Evolutionary conservation across 768 basidiomycete species (phyloP).

Genomic region (Rhodotorula taiwanensis): DNA sequence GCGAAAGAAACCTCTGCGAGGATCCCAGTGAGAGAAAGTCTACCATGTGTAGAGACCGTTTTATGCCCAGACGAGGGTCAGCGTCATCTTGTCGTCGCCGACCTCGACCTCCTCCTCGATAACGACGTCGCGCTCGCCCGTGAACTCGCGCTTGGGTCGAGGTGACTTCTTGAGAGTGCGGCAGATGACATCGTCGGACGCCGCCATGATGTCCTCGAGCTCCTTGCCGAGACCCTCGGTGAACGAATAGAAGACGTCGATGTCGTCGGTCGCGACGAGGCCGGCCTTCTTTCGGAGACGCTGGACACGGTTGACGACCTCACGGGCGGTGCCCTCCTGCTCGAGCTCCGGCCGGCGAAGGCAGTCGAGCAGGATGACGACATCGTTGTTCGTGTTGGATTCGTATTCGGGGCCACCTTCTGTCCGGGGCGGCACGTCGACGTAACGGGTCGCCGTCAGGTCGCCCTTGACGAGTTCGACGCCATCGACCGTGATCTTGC

Average conservation of each 20-base stretch:
- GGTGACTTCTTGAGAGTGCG: constrained; percentile 39
- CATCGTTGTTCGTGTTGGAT: constrained; percentile 74
- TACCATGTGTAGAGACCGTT: not conserved
- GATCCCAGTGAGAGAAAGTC: too few species aligned
- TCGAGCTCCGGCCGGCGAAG: constrained; percentile 78
- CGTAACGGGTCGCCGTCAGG: constrained; percentile 79
- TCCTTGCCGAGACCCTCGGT: constrained; percentile 66
- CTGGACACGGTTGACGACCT: constrained; percentile 87
- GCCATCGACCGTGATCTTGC: constrained; percentile 76
- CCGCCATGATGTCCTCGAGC: constrained; percentile 57
- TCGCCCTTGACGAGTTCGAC: constrained; percentile 87
- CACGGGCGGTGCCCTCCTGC: constrained; percentile 79
- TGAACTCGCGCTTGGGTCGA: constrained; percentile 22
- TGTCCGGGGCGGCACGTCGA: constrained; percentile 63
- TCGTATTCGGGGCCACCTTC: constrained; percentile 63
- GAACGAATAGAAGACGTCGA: constrained; percentile 77
- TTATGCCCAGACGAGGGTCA: constrained; percentile 35
- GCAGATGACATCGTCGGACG: constrained; percentile 29
- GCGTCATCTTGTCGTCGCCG: constrained; percentile 31
- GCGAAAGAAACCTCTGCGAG: not conserved
- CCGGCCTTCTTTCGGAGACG: constrained; percentile 92
- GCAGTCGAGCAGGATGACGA: constrained; percentile 86
- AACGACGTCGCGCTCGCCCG: constrained; percentile 15
- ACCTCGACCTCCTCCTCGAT: constrained; percentile 36
- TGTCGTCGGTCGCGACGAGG: constrained; percentile 87